A percentile compares a stretch with the other conserved stretches of the same genome.
Conservation (phyloP, 2,329 filamentous ascomycete species). For the Epichloe glyceriae region DNA sequence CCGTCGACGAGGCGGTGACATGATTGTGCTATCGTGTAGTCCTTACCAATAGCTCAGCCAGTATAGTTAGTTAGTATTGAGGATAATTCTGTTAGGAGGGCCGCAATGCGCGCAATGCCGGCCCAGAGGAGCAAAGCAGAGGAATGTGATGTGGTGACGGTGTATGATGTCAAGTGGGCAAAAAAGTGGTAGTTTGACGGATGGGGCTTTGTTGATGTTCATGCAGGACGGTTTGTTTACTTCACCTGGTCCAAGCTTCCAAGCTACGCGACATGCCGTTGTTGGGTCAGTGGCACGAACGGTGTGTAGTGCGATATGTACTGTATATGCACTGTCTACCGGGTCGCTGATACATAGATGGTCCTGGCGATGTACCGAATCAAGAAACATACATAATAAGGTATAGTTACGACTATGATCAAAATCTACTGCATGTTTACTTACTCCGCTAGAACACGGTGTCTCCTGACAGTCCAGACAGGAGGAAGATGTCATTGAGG, state of each 20-base stretch:
- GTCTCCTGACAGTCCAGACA: no score
- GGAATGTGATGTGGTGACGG: slow-evolving; percentile 5
- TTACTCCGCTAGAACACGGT: no score
- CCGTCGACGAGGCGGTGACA: slow-evolving; percentile 30
- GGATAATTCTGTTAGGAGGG: background rate
- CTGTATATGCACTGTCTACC: background rate
- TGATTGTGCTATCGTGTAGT: slow-evolving; percentile 11
- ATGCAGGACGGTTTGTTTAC: slow-evolving; percentile 15
- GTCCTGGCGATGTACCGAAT: no score
- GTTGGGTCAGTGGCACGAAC: background rate
- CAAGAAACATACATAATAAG: no score
- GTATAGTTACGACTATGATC: no score
- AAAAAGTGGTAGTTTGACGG: background rate
- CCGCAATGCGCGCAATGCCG: slow-evolving; percentile 5
- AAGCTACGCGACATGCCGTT: background rate
- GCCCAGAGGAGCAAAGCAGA: slow-evolving; percentile 2
- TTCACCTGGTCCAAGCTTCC: slow-evolving; percentile 5
- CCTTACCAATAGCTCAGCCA: background rate
- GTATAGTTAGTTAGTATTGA: background rate
- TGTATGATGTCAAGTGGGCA: slow-evolving; percentile 8
- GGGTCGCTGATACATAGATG: background rate
- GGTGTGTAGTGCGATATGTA: background rate
- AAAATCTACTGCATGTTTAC: no score
- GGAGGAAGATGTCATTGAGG: no score
- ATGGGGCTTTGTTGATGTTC: slow-evolving; percentile 10